A percentile compares a stretch with the other conserved stretches of the same genome.
Evolutionary conservation across 1,284 basidiomycete species (phyloP).

Genomic region (Ceratobasidium sp.): DNA sequence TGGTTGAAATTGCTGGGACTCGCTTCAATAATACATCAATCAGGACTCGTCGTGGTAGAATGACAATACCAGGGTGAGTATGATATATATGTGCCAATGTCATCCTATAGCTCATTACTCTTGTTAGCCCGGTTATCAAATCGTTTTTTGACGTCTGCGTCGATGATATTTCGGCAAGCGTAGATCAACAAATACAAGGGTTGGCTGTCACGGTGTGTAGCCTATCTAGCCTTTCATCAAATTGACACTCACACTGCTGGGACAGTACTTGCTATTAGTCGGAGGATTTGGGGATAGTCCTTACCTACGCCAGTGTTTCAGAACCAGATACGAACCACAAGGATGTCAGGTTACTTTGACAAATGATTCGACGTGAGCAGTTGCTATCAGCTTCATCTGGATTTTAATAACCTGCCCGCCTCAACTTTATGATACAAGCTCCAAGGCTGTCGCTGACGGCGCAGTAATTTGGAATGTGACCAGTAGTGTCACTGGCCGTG

Average conservation of each 20-base stretch:
- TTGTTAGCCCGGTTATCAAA: constrained; percentile 4
- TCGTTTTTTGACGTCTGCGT: constrained; percentile 39
- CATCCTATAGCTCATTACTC: no score
- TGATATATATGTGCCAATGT: no score
- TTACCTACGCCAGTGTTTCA: constrained; percentile 29
- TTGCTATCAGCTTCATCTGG: no score
- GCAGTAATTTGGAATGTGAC: constrained; percentile 38
- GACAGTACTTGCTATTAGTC: constrained; percentile 39
- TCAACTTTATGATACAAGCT: constrained; percentile 3
- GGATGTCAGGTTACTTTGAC: constrained; percentile 34
- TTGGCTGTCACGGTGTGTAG: neutral
- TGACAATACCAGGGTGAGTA: constrained; percentile 17
- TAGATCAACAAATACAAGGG: constrained; percentile 29
- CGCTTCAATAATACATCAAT: constrained; percentile 25
- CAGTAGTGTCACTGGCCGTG: constrained; percentile 32
- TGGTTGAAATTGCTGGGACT: constrained; percentile 22
- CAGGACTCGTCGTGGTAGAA: constrained; percentile 21
- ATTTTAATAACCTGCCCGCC: neutral
- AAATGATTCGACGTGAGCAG: constrained; percentile 38
- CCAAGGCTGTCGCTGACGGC: constrained; percentile 41
- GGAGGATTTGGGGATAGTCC: constrained; percentile 41
- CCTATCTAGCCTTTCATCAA: neutral
- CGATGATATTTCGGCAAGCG: constrained; percentile 18
- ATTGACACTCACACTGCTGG: no score
- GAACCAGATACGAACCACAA: neutral